A percentile compares a stretch with the other conserved stretches of the same genome.
Conservation (phyloP, 495 filamentous ascomycete genomes). For the Neurospora pannonica region DNA sequence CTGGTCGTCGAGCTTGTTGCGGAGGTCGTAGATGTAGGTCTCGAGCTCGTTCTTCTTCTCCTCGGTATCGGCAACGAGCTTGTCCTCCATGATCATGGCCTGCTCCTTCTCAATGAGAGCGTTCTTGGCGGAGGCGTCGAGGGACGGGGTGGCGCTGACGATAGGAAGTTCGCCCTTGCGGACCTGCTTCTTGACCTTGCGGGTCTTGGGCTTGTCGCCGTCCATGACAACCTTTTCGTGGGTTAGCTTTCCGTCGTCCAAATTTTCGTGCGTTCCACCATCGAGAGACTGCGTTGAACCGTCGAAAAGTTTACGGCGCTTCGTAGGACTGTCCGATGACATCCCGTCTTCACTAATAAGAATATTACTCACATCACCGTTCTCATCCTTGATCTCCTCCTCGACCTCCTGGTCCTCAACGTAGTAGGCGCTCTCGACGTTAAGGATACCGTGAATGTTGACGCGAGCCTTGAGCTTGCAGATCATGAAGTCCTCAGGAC, state of each 20-base stretch:
- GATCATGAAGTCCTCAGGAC: constrained; percentile 93
- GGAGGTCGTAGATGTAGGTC: constrained; percentile 89
- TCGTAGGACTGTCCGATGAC: constrained; percentile 1
- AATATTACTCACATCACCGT: constrained; percentile 54
- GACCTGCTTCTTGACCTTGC: constrained; percentile 99
- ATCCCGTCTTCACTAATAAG: not conserved
- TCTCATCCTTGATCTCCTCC: constrained; percentile 72
- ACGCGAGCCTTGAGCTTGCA: constrained; percentile 99
- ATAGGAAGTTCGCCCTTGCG: constrained; percentile 96
- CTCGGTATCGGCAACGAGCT: constrained; percentile 94
- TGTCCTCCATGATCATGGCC: constrained; percentile 94
- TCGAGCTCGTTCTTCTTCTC: constrained; percentile 99
- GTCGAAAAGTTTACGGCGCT: not conserved
- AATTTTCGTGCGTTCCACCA: not conserved
- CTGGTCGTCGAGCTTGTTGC: constrained; percentile 85
- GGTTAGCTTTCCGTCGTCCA: not conserved
- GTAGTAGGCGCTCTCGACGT: constrained; percentile 94
- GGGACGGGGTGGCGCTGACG: constrained; percentile 66
- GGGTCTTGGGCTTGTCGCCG: constrained; percentile 79
- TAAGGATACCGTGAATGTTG: constrained; percentile 93
- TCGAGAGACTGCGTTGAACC: not conserved
- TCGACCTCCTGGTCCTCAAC: constrained; percentile 98
- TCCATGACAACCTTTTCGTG: constrained; percentile 47
- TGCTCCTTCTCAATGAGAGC: constrained; percentile 67
- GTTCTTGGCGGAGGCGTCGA: constrained; percentile 60